Conservation (phyloP, 257 asterid species). For the Solanum gracilifrons region DNA sequence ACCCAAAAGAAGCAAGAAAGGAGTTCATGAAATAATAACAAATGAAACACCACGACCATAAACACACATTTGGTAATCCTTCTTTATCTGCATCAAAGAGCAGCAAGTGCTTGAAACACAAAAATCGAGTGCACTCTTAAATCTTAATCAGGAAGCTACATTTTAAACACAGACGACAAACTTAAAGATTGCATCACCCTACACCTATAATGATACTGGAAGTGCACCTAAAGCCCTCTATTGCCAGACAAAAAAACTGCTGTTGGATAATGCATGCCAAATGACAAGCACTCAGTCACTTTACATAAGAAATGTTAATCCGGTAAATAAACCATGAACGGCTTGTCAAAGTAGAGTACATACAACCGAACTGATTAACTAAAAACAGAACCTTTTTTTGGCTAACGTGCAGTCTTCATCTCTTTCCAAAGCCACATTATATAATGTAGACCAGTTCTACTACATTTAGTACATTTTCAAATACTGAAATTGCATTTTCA, state of each 20-base stretch:
- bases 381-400: not conserved
- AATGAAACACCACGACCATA: not conserved
- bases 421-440: not conserved
- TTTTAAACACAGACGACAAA: not conserved
- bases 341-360: not conserved
- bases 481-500: not conserved
- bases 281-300: not conserved
- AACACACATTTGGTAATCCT: not conserved
- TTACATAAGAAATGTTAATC: not conserved
- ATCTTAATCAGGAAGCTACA: not conserved
- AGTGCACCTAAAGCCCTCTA: not conserved
- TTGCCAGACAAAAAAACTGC: not conserved
- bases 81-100: not conserved
- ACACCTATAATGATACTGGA: not conserved
- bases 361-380: not conserved
- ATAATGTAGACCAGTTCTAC: not conserved
- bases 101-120: not conserved
- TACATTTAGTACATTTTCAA: not conserved
- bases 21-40: not conserved
- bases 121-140: not conserved
- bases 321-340: not conserved
- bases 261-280: not conserved
- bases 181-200: not conserved
- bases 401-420: not conserved
- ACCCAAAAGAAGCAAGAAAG: not conserved